A percentile compares a stretch with the other conserved stretches of the same genome.
phyloP scores from a whole-genome alignment of 1,284 basidiomycete genomes.

The Rhodofomes roseus region DNA sequence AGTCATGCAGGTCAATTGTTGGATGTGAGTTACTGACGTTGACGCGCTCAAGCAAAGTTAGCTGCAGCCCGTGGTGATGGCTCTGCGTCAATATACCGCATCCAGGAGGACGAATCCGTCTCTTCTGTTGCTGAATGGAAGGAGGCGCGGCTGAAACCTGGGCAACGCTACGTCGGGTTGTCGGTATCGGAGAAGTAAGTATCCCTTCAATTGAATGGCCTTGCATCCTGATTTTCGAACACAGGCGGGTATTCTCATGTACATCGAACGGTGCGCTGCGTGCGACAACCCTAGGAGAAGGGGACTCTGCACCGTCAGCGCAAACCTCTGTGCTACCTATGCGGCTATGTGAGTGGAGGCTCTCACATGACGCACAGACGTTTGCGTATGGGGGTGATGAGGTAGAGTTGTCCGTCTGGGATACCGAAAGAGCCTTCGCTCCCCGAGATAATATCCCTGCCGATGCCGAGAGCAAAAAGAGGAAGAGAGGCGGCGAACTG shows the following conservation, averaged over 20 bases:
- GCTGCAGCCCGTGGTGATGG: slow-evolving; percentile 62
- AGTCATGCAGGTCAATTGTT: background rate
- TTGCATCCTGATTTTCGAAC: background rate
- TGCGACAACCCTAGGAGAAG: slow-evolving; percentile 34
- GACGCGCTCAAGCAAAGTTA: slow-evolving; percentile 43
- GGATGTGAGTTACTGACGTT: background rate
- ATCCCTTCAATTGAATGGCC: background rate
- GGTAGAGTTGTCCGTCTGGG: slow-evolving; percentile 83
- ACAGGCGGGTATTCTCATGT: slow-evolving; percentile 59
- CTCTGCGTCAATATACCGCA: slow-evolving; percentile 37
- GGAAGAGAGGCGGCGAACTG: slow-evolving; percentile 63
- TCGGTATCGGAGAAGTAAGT: slow-evolving; percentile 41
- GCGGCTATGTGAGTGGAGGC: slow-evolving; percentile 62
- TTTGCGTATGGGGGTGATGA: slow-evolving; percentile 88
- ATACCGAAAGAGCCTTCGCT: slow-evolving; percentile 66
- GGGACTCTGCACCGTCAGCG: slow-evolving; percentile 17
- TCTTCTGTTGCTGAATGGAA: slow-evolving; percentile 49
- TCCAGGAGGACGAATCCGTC: slow-evolving; percentile 39
- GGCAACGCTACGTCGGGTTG: slow-evolving; percentile 60
- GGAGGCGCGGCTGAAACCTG: slow-evolving; percentile 53
- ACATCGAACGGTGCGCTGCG: slow-evolving; percentile 71
- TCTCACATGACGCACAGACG: slow-evolving; percentile 46
- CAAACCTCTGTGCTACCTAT: slow-evolving; percentile 48
- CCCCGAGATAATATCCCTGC: slow-evolving; percentile 16
- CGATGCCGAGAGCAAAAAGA: slow-evolving; percentile 45